Conservation (phyloP, 306 rosid genomes). For the Malus domestica region ASM211411v1 NC_041791.1:31782501-31783000, state of each 20-base stretch:
- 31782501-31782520: constrained; percentile 79
- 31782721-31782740: constrained; percentile 61
- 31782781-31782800: constrained; percentile 50
- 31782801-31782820: constrained; percentile 51
- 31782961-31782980: constrained; percentile 92
- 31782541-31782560: constrained; percentile 34
- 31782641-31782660: constrained; percentile 89
- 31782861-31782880: constrained; percentile 78
- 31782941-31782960: constrained; percentile 78
- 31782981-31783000: constrained; percentile 89
- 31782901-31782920: constrained; percentile 67
- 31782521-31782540: constrained; percentile 32
- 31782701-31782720: constrained; percentile 73
- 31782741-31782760: constrained; percentile 72
- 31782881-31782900: constrained; percentile 72
- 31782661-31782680: constrained; percentile 62
- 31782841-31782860: constrained; percentile 57
- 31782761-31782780: constrained; percentile 57
- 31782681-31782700: constrained; percentile 10
- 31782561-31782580: constrained; percentile 47
- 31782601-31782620: constrained; percentile 74
- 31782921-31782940: constrained; percentile 42
- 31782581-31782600: constrained; percentile 70
- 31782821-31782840: constrained; percentile 59
- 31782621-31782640: constrained; percentile 83